phyloP scores from a whole-genome alignment of 192 early-diverging fungal genomes.

The Linnemannia zychae region DNA sequence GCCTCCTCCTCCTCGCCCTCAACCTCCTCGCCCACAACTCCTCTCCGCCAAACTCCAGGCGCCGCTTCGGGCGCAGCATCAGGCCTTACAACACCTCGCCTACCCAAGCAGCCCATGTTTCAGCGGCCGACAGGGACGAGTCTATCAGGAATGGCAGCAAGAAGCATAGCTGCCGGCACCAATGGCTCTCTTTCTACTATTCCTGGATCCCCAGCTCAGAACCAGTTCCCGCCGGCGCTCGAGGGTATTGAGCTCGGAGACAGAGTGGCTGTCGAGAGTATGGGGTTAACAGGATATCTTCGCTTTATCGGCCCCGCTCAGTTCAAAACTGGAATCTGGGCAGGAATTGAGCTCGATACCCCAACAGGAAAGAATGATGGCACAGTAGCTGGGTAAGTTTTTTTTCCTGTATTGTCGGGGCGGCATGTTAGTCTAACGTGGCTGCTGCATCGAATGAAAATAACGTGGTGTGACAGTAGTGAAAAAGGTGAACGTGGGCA shows the following conservation, averaged over 20 bases:
- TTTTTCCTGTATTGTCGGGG: not conserved
- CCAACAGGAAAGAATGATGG: constrained; percentile 85
- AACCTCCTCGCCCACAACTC: constrained; percentile 4
- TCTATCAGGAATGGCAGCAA: not conserved
- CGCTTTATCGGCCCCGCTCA: constrained; percentile 81
- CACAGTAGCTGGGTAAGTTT: constrained; percentile 71
- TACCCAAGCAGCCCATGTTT: constrained; percentile 26
- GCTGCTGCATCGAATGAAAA: not conserved
- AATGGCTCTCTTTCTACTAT: not conserved
- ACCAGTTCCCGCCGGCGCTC: constrained; percentile 45
- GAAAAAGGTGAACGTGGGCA: not conserved
- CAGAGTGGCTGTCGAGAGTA: constrained; percentile 74
- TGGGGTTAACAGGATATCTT: constrained; percentile 74
- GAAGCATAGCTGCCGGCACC: not conserved
- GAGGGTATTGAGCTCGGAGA: constrained; percentile 60
- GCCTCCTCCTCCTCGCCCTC: constrained; percentile 28
- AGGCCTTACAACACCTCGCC: constrained; percentile 9
- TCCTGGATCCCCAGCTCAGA: constrained; percentile 12
- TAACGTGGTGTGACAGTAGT: constrained; percentile 6
- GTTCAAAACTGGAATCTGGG: constrained; percentile 84
- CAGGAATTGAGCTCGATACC: constrained; percentile 83
- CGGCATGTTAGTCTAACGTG: not conserved
- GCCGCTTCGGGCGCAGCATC: constrained; percentile 3
- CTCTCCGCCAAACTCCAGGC: constrained; percentile 7
- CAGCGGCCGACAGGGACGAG: constrained; percentile 23